Conservation (phyloP, 257 asterid genomes). For the Cynanchum wilfordii region DNA sequence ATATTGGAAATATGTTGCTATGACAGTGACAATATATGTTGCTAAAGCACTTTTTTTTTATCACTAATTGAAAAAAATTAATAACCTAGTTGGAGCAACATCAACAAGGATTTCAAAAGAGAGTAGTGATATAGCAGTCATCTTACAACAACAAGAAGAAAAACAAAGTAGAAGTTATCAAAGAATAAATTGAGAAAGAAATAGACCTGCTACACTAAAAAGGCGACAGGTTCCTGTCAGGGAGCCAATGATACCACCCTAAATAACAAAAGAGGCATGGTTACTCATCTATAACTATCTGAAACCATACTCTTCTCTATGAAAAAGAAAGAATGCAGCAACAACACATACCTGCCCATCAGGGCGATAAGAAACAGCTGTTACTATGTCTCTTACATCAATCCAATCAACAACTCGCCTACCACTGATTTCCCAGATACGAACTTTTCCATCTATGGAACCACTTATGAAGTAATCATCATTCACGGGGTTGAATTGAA, state of each 20-base stretch:
- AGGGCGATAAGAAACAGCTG: constrained; percentile 81
- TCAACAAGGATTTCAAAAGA: neutral
- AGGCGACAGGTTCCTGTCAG: constrained; percentile 66
- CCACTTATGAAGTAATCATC: constrained; percentile 86
- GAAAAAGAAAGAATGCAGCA: neutral
- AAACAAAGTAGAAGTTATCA: no score
- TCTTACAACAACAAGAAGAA: neutral
- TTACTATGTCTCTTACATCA: constrained; percentile 74
- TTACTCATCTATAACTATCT: neutral
- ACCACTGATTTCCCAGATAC: constrained; percentile 65
- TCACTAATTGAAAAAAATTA: neutral
- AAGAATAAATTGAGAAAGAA: neutral
- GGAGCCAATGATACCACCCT: constrained; percentile 86
- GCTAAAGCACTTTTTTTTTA: neutral
- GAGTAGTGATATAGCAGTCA: neutral
- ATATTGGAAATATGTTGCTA: no score
- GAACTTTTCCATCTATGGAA: constrained; percentile 90
- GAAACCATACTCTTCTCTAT: neutral
- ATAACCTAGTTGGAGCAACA: neutral
- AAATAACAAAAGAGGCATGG: constrained; percentile 21
- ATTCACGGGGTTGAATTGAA: constrained; percentile 69
- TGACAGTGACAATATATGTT: neutral
- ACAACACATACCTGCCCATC: constrained; percentile 66
- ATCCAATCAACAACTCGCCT: constrained; percentile 82
- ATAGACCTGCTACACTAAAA: constrained; percentile 66